A percentile compares a stretch with the other conserved stretches of the same genome.
phyloP scores from a whole-genome alignment of 2,329 filamentous ascomycete genomes.

The Didymella exigua region DNA sequence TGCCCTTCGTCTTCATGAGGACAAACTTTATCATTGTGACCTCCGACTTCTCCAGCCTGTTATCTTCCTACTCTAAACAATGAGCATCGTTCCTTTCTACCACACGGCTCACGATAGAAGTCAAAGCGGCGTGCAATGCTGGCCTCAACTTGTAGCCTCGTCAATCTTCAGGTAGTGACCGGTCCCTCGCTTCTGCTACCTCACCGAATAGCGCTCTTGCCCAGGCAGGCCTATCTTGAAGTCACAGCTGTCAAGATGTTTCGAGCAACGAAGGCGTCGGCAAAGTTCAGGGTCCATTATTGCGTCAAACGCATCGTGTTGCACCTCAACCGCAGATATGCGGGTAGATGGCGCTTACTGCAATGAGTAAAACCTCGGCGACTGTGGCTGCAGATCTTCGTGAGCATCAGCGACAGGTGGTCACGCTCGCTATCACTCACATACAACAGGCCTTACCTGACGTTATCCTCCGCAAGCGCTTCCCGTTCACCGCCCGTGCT shows the following conservation, averaged over 20 bases:
- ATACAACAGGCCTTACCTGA: conserved; percentile 5
- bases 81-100: neutral
- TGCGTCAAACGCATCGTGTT: conserved; percentile 8
- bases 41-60: neutral
- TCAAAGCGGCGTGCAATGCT: neutral
- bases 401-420: conserved; percentile 14
- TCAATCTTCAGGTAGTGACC: neutral
- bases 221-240: neutral
- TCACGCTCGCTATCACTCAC: conserved; percentile 15
- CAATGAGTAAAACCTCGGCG: conserved; percentile 11
- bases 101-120: neutral
- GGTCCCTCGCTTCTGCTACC: neutral
- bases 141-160: neutral
- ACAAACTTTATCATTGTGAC: neutral
- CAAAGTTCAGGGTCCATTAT: neutral
- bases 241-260: neutral
- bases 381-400: conserved; percentile 15
- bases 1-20: neutral
- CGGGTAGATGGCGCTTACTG: conserved; percentile 8
- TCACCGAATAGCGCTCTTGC: neutral
- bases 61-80: neutral
- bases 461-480: conserved; percentile 14
- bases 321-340: conserved; percentile 11
- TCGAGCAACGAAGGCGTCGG: neutral
- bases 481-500: conserved; percentile 13